These are phyloP conservation scores for Trichoderma endophyticum DNA, from an alignment of 2,329 filamentous ascomycete species.

Conservation along the genomic window DNA sequence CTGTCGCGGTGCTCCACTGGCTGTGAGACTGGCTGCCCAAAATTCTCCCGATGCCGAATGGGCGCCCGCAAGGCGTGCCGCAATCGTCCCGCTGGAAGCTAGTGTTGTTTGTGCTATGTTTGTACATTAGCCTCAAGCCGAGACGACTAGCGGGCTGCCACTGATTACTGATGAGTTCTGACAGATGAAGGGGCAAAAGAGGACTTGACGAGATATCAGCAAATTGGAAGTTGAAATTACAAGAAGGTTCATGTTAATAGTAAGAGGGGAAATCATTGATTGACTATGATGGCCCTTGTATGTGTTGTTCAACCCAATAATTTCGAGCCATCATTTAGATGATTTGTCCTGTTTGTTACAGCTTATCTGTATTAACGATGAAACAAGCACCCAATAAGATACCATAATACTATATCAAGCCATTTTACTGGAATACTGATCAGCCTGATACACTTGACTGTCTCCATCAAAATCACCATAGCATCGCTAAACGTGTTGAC, in stretches of 20 bases:
- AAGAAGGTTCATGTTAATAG: not conserved
- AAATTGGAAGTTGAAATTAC: not conserved
- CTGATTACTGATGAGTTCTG: not conserved
- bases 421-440: not conserved
- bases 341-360: no score
- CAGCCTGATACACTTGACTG: not conserved
- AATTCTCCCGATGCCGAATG: slow-evolving; percentile 10
- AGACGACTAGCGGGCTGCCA: not conserved
- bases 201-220: not conserved
- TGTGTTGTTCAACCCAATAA: not conserved
- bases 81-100: slow-evolving; percentile 8
- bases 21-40: not conserved
- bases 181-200: not conserved
- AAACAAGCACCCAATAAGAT: not conserved
- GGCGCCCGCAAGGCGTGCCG: slow-evolving; percentile 12
- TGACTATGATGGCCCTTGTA: not conserved
- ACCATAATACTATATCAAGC: not conserved
- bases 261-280: not conserved
- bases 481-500: not conserved
- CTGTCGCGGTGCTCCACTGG: not conserved
- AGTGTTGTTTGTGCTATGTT: not conserved
- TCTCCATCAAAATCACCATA: not conserved
- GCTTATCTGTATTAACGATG: no score
- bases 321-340: not conserved
- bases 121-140: not conserved